phyloP scores from a whole-genome alignment of 2,329 filamentous ascomycete genomes.

The Fusarium albosuccineum region DNA sequence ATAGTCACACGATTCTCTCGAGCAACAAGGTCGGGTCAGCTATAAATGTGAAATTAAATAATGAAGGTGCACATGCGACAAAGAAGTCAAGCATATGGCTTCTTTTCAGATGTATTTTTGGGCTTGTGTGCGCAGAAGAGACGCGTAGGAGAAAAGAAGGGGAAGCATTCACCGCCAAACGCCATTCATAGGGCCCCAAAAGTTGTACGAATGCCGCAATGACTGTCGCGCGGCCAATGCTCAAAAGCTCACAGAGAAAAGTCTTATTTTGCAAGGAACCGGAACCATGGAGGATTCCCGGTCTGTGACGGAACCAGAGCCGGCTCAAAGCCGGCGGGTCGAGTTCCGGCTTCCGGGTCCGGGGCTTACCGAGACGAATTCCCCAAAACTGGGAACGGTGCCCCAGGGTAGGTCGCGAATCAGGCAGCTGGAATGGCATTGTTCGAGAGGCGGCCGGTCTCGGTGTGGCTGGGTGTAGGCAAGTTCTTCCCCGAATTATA shows the following conservation, averaged over 20 bases:
- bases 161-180: too few species aligned
- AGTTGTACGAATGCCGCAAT: neutral
- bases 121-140: too few species aligned
- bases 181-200: too few species aligned
- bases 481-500: constrained; percentile 8
- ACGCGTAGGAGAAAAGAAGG: too few species aligned
- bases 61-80: too few species aligned
- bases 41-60: too few species aligned
- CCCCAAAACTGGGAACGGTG: neutral
- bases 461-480: constrained; percentile 10
- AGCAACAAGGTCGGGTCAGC: too few species aligned
- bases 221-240: neutral
- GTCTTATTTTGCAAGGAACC: constrained; percentile 1
- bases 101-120: too few species aligned
- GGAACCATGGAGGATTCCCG: constrained; percentile 5
- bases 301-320: constrained; percentile 14
- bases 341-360: constrained; percentile 16
- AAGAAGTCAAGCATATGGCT: too few species aligned
- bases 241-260: neutral
- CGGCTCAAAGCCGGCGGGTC: constrained; percentile 25
- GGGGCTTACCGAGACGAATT: constrained; percentile 13
- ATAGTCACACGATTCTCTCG: too few species aligned
- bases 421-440: neutral
- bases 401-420: neutral
- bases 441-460: constrained; percentile 12